Evolutionary conservation across 805 yeast genomes (phyloP), one percentile per base, ranked within the genome.

Genomic region (Saccharomycopsis synnaedendra): DNA sequence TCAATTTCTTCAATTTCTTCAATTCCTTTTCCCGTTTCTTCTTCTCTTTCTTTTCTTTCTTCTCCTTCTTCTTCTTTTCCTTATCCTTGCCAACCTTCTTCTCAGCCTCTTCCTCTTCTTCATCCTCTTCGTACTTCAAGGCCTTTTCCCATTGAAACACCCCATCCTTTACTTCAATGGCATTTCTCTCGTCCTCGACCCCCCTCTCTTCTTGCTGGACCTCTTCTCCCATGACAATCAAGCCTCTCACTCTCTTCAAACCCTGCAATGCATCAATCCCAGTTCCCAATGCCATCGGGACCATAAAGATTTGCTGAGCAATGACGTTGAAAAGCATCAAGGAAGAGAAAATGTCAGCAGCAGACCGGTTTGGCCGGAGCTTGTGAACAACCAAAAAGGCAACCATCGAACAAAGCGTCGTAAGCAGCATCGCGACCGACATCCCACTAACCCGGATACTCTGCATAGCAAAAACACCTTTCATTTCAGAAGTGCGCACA

Each of bases 321-420:
- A 84, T 69, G 7, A 74, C 71, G 56, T 75, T 76, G 64, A 83
- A 84, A 49, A 82, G 68, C 0, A 88, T 74, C 42, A 84, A 64
- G 4, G 93, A 82, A 0, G 90, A 70, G 59, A 84, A 84, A 32
- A 84, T 71, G 35, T 74, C 67, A 8, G 82, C 87, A 4, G 89
- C 79, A 49, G 66, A 69, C 54, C 59, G 58, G 43, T 69, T 57
- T 28, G 67, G 57, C 28, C 61, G 49, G 32, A 65, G 54, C 36
- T 66, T 71, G 50, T 65, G 71, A 47, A 70, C 56, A 0, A 69
- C 63, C 42, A 72, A 55, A 54, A 73, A 73, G 1, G 75, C 68
- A 43, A 74, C 67, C 77, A 80, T 67, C 1, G 86, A 74, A 11
- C 83, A 69, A 38, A 79, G 56, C 8, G 72, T 60, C 0, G 85